Evolutionary conservation across 2,329 filamentous ascomycete genomes (phyloP).

Genomic region (Colletotrichum melonis): DNA sequence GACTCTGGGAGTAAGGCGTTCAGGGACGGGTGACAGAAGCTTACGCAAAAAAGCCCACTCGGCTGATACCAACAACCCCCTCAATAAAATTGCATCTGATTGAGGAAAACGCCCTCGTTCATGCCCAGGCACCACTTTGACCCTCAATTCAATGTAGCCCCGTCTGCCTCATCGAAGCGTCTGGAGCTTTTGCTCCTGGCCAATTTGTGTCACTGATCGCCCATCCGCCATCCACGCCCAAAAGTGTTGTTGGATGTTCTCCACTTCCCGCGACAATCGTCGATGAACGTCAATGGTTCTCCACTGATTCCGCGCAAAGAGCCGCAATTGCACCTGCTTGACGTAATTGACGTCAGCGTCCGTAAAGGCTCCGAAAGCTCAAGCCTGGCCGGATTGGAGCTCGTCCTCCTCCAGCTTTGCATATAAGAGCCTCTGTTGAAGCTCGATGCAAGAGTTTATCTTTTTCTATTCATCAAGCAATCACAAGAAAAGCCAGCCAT

Average conservation of each 20-base stretch:
- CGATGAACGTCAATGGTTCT: conserved; percentile 22
- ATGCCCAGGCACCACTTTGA: not conserved
- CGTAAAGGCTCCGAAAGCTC: not conserved
- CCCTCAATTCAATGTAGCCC: not conserved
- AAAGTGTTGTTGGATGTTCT: conserved; percentile 15
- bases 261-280: conserved; percentile 28
- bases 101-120: not conserved
- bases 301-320: conserved; percentile 27
- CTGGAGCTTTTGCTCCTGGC: conserved; percentile 21
- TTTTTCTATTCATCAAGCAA: not conserved
- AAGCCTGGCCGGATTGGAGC: not conserved
- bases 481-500: not conserved
- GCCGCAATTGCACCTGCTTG: conserved; percentile 35
- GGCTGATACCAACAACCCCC: not conserved
- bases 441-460: not conserved
- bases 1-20: conserved; percentile 31
- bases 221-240: not conserved
- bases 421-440: conserved; percentile 15
- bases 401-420: not conserved
- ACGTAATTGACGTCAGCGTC: conserved; percentile 38
- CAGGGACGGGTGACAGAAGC: conserved; percentile 17
- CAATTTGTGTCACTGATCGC: conserved; percentile 32
- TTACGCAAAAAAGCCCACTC: conserved; percentile 10
- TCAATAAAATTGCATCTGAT: conserved; percentile 22
- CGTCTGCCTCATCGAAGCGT: not conserved